A percentile compares a stretch with the other conserved stretches of the same genome.
Evolutionary conservation across 2,329 filamentous ascomycete genomes (phyloP).

Genomic region (Biscogniauxia sp.): DNA sequence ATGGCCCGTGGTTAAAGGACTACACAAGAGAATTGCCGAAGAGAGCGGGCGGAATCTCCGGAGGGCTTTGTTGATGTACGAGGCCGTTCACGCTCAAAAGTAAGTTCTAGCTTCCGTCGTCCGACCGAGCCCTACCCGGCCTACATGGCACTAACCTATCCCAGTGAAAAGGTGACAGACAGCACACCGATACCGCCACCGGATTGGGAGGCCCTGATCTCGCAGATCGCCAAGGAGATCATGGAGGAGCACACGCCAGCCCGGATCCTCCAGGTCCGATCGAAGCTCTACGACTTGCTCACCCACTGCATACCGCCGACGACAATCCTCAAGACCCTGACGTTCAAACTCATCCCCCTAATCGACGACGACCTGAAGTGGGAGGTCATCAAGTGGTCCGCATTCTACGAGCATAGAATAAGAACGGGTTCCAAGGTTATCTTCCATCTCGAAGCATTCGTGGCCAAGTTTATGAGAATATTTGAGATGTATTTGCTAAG

Average conservation of each 20-base stretch:
- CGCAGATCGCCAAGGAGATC: conserved; percentile 88
- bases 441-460: conserved; percentile 96
- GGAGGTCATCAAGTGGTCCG: conserved; percentile 92
- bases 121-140: conserved; percentile 1
- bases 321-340: conserved; percentile 89
- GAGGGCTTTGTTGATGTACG: conserved; percentile 91
- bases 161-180: conserved; percentile 85
- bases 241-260: conserved; percentile 90
- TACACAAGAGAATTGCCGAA: conserved; percentile 82
- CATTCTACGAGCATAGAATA: conserved; percentile 95
- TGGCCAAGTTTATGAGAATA: conserved; percentile 97
- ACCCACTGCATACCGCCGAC: conserved; percentile 97
- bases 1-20: conserved; percentile 70
- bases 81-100: conserved; percentile 97
- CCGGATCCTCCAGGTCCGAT: conserved; percentile 80
- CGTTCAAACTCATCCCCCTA: conserved; percentile 84
- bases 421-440: conserved; percentile 92
- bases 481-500: conserved; percentile 89
- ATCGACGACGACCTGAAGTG: conserved; percentile 88
- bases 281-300: conserved; percentile 94
- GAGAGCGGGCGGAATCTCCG: conserved; percentile 91
- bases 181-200: conserved; percentile 87
- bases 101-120: conserved; percentile 43
- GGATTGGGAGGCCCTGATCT: conserved; percentile 93
- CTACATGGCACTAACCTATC: conserved; percentile 29